Evolutionary conservation across 225 moss, liverwort and hornwort species (phyloP), one percentile per base, ranked within the genome.

Genomic region (Asterella californica): DNA sequence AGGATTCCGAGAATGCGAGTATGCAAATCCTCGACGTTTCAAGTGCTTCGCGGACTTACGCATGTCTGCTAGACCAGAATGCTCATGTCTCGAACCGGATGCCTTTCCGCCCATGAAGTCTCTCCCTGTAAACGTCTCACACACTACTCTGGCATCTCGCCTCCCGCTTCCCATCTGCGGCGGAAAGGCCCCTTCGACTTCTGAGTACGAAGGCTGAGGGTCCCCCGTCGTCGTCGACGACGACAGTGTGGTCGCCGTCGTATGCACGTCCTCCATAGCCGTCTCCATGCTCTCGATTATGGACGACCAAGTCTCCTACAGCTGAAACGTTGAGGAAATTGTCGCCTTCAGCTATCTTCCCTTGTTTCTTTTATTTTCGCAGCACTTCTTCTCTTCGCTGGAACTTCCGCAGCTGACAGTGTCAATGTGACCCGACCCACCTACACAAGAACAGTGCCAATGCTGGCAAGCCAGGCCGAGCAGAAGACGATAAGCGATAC

Each of bases 131-230:
- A 86, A 83, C 4, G 71, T 81, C 65, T 88, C 87, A 50, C 87
- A 88, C 37, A 85, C 85, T 17, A 88, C 87, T 77, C 85, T 85
- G 29, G 83, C 83, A 33, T 88, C 87, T 17, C 87, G 80, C 81
- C 85, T 83, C 6, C 80, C 87, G 76, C 84, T 85, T 21, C 85
- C 87, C 87, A 87, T 87, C 47, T 83, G 85, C 77, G 36, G 73
- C 32, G 78, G 69, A 38, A 82, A 80, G 55, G 24, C 48, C 24
- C 15, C 70, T 55, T 81, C 81, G 53, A 46, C 78, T 1, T 68
- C 68, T 24, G 79, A 68, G 21, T n/a, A 18, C 6, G 66, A 78
- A 9, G 78, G 22, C 18, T 34, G 47, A 0, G 55, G 47, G 27
- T 70, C 79, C 0, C 67, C 34, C 12, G 47, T 68, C 21, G n/a